Base-by-base conservation (phyloP, 495 filamentous ascomycete genomes). In the Penicillium arizonense region DNA sequence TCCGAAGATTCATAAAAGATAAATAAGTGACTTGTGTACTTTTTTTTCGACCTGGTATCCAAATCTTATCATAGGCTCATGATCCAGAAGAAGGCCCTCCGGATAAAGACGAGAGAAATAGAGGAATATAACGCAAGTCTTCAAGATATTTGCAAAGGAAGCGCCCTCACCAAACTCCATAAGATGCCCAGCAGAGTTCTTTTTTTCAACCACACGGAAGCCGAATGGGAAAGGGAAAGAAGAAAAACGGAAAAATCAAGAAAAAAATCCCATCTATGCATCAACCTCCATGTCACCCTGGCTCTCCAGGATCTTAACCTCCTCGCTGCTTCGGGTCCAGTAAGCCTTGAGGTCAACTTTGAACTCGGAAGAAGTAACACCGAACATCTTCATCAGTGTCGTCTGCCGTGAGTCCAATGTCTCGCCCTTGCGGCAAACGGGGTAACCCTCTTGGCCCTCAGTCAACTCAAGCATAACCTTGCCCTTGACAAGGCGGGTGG, bases 381-480 rank as follows among this genome's bases (percentile, higher is more conserved):
- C 88, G 75, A 98, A 97, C 66, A 96, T 79, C 83, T 98, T 98
- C 71, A 98, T 68, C 63, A 98, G 69, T 44, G 88, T 85, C 56
- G 93, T 96, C 79, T 98, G 94, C 42, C 91, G 78, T 33, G 86
- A 88, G 63, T 96, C 90, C 34, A 98, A 68, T 47, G 83, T 78
- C 59, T 96, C 81, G 2, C 95, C 94, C 62, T 89, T 83, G 47
- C 81, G 79, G 67, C 91, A 96, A 18, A 98, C 85, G 18, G 74
- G 78, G 65, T 90, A 96, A 11, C 74, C 73, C 12, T 69, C 69
- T 61, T 83, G 78, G 39, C 85, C 84, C 37, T 90, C 87, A 7
- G 92, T 76, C 63, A 86, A 72, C 55, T 92, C 87, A 28, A 98
- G 75, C 67, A 85, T 80, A 38, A 98, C 88, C 76, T 86, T 90